phyloP scores from a whole-genome alignment of 768 basidiomycete genomes.

The Russula olivacea region DNA sequence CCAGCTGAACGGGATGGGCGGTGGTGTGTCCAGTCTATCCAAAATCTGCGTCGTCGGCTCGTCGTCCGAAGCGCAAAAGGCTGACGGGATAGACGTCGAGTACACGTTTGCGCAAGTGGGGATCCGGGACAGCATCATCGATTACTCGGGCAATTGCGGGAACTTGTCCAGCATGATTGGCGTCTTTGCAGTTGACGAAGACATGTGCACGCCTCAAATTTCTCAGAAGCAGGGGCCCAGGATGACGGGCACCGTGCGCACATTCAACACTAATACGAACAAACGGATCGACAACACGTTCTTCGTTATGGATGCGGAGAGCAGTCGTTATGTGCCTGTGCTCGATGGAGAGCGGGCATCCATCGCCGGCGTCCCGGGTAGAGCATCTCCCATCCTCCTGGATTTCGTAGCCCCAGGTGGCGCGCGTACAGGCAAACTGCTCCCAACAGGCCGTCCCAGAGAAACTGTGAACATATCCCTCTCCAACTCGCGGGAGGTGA shows the following conservation, averaged over 20 bases:
- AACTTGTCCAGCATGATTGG: slow-evolving; percentile 72
- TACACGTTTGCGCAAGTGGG: slow-evolving; percentile 61
- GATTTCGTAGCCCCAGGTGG: slow-evolving; percentile 64
- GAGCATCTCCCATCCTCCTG: slow-evolving; percentile 56
- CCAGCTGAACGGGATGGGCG: slow-evolving; percentile 79
- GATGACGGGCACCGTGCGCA: slow-evolving; percentile 41
- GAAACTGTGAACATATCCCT: slow-evolving; percentile 40
- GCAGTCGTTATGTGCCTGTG: slow-evolving; percentile 30
- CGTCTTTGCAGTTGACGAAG: slow-evolving; percentile 64
- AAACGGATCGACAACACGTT: slow-evolving; percentile 68
- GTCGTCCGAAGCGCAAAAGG: slow-evolving; percentile 39
- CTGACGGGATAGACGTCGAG: slow-evolving; percentile 50
- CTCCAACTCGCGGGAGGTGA: slow-evolving; percentile 14
- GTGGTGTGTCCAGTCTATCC: slow-evolving; percentile 67
- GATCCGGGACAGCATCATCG: slow-evolving; percentile 52
- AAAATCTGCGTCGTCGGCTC: slow-evolving; percentile 64
- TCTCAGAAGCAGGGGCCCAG: slow-evolving; percentile 7
- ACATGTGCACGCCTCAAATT: slow-evolving; percentile 38
- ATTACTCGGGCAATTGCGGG: slow-evolving; percentile 71
- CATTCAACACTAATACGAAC: slow-evolving; percentile 67
- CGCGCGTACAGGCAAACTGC: slow-evolving; percentile 62
- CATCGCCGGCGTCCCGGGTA: slow-evolving; percentile 65
- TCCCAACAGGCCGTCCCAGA: slow-evolving; percentile 51
- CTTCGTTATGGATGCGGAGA: slow-evolving; percentile 36
- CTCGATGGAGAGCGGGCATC: slow-evolving; percentile 45